Percentiles rank a stretch among this genome's conserved stretches.
These are phyloP conservation scores for Acer negundo DNA, from an alignment of 345 rosid genomes.

Conservation along the genomic window DNA sequence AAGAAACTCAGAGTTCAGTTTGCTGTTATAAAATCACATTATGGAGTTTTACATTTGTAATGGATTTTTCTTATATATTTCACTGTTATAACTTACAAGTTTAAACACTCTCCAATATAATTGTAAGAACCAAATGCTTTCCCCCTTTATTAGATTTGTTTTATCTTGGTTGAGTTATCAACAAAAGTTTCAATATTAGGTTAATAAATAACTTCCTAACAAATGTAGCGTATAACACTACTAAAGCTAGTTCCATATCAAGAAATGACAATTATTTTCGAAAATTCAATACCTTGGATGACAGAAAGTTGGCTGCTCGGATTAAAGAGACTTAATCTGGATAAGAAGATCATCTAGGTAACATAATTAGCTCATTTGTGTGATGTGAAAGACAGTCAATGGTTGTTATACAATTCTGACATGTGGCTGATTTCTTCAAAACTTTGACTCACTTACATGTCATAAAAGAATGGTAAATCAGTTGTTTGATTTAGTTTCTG, in stretches of 20 bases:
- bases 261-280: neutral
- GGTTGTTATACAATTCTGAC: neutral
- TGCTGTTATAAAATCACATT: neutral
- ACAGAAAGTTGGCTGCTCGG: neutral
- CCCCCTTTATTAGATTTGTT: neutral
- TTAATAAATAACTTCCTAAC: neutral
- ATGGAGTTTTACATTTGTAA: neutral
- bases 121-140: neutral
- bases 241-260: neutral
- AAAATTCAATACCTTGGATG: neutral
- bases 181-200: neutral
- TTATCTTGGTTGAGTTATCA: neutral
- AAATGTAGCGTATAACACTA: neutral
- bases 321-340: neutral
- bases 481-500: neutral
- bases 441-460: neutral
- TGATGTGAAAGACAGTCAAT: conserved; percentile 7
- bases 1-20: conserved; percentile 1
- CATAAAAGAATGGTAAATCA: neutral
- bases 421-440: neutral
- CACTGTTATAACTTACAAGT: neutral
- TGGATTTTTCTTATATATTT: neutral
- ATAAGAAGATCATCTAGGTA: conserved; percentile 6
- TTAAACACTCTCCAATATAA: neutral
- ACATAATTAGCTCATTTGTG: neutral